Evolutionary conservation across 441 rosid species (phyloP), one percentile per base, ranked within the genome.

Genomic region (Erysimum cheiri): DNA sequence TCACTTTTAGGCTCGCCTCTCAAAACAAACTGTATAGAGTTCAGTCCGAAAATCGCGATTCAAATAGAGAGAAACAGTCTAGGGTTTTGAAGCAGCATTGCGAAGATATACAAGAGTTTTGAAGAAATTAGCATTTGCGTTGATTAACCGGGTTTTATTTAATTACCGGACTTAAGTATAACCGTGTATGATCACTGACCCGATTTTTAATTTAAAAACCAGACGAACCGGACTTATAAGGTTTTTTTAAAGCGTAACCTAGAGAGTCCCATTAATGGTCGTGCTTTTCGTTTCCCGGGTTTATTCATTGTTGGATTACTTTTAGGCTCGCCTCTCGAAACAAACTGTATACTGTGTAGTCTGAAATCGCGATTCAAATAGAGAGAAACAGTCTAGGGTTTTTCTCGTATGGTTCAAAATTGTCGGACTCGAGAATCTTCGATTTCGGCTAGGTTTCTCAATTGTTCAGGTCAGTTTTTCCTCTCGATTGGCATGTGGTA

Each of bases 261-360:
- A 47, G 50, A 4, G 29, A 4, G 32, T 22, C 44, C 44, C 26
- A 2, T 60, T 4, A 2, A 6, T 35, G 13, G 52, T 32, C 61
- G 68, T 52, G 53, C 12, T 32, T 11, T 9, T 52, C 1, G 3
- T 72, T 72, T 72, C 71, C 66, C 76, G 76, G 76, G 65, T 47
- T 64, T 22, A 22, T 22, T 22, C 24, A 22, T 22, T 22, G 2
- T 22, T 1, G 24, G 24, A 2, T n/a, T 2, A 22, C 24, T 22
- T 22, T 22, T 22, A 22, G 24, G 24, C 24, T 22, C 24, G 24
- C 24, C 24, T 22, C 24, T 22, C 24, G 24, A 22, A 22, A 22
- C 24, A 22, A 22, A 22, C 24, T 22, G 24, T 22, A 22, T 0
- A 22, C n/a, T 2, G 2, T 2, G 1, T 2, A 22, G 24, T 22